These are phyloP conservation scores for Penicillium taxi DNA, from an alignment of 495 filamentous ascomycete species.

Conservation along the genomic window DNA sequence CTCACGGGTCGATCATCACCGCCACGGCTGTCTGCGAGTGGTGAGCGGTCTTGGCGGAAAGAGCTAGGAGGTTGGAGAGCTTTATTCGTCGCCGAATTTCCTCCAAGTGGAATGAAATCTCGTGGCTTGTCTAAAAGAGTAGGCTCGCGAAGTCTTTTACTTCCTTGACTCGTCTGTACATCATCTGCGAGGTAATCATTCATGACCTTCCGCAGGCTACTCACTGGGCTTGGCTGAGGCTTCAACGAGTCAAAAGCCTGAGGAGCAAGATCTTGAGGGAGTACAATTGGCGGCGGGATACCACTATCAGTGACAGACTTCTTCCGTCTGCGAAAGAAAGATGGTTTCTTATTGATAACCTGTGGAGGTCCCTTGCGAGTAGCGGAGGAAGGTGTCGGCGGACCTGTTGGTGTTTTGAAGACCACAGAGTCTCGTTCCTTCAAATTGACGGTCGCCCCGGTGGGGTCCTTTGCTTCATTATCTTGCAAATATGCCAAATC, in stretches of 20 bases:
- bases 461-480: slow-evolving; percentile 19
- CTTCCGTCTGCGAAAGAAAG: slow-evolving; percentile 91
- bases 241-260: slow-evolving; percentile 26
- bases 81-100: slow-evolving; percentile 16
- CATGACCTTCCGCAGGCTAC: slow-evolving; percentile 85
- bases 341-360: slow-evolving; percentile 78
- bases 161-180: slow-evolving; percentile 12
- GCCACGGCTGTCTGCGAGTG: slow-evolving; percentile 45
- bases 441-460: slow-evolving; percentile 10
- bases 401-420: slow-evolving; percentile 17
- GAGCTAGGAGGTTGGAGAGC: slow-evolving; percentile 23
- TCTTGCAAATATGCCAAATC: slow-evolving; percentile 25
- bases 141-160: slow-evolving; percentile 21
- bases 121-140: no score
- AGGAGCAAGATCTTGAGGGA: slow-evolving; percentile 27
- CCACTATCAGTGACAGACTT: slow-evolving; percentile 60
- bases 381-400: slow-evolving; percentile 23
- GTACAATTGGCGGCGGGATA: slow-evolving; percentile 43
- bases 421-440: slow-evolving; percentile 21
- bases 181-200: slow-evolving; percentile 61
- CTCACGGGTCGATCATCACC: slow-evolving; percentile 32
- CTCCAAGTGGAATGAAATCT: slow-evolving; percentile 15
- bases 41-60: slow-evolving; percentile 35
- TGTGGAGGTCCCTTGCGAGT: slow-evolving; percentile 40
- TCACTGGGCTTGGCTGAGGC: slow-evolving; percentile 63